Evolutionary conservation across 2,329 filamentous ascomycete species (phyloP).

Genomic region (Aspergillus sp.): DNA sequence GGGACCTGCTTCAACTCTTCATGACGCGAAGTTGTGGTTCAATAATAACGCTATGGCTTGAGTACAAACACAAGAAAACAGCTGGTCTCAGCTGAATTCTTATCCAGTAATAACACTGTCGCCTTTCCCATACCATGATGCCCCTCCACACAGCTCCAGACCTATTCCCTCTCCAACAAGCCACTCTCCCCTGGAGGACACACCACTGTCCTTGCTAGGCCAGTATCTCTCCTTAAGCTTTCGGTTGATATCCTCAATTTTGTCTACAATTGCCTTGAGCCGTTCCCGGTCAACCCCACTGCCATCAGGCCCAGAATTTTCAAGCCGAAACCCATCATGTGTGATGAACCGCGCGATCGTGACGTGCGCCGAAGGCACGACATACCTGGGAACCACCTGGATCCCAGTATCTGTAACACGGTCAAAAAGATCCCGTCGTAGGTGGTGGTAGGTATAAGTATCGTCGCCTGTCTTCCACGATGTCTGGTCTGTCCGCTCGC

Average conservation of each 20-base stretch:
- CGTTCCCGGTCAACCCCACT: constrained; percentile 39
- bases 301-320: constrained; percentile 28
- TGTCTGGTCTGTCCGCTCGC: constrained; percentile 42
- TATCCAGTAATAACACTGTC: constrained; percentile 53
- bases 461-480: constrained; percentile 44
- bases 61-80: too few relatives aligned
- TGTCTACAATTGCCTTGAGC: constrained; percentile 56
- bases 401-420: constrained; percentile 55
- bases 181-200: constrained; percentile 61
- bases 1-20: not conserved
- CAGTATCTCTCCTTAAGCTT: constrained; percentile 67
- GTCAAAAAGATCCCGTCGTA: constrained; percentile 68
- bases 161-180: constrained; percentile 78
- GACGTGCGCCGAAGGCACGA: constrained; percentile 82
- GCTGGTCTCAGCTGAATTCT: constrained; percentile 27
- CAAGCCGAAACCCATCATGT: constrained; percentile 47
- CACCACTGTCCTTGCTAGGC: constrained; percentile 42
- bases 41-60: too few relatives aligned
- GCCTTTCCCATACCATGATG: constrained; percentile 81
- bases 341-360: constrained; percentile 75
- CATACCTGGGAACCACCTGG: constrained; percentile 68
- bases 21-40: too few relatives aligned
- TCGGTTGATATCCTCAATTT: constrained; percentile 67
- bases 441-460: constrained; percentile 78
- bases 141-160: constrained; percentile 64